Base-by-base conservation (phyloP, 2,329 filamentous ascomycete genomes). In the Graphium sp. region DNA sequence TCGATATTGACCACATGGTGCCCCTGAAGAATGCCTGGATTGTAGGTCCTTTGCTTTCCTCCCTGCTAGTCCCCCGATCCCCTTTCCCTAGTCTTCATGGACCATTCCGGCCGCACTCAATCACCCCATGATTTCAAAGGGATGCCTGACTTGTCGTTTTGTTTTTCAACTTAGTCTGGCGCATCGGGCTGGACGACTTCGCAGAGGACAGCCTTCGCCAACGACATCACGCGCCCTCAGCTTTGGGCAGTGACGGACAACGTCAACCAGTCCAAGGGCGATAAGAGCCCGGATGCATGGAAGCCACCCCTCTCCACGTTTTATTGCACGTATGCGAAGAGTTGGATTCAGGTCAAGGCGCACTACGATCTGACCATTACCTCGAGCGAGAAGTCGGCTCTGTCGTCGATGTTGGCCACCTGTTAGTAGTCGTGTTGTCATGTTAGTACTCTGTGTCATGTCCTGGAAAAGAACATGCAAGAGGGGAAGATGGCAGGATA, bases 1-100 rank as follows among this genome's bases (percentile, higher is more conserved):
- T 89, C 2, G 79, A 87, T 39, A 87, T 89, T 34, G 82, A 89
- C 47, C 82, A 89, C 47, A 62, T 89, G 52, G 78, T 91, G 3
- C 80, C 82, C 1, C 48, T 91, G 35, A 74, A 75, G 45, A 82
- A 85, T 43, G 79, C 80, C 5, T 87, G 79, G 80, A 71, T 77
- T 35, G 67, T 73, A 39, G 42, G 59, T 50, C 5, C n/a, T n/a
- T 13, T 27, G 5, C 17, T 8, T 12, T n/a, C 11, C 21, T 14
- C 7, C 34, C 19, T 25, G 15, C 22, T 20, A 10, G 10, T 27
- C 7, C 16, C 10, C 24, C n/a, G 10, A 7, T 18, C 4, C 26
- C 9, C 32, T 17, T 19, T 13, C 10, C 15, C 10, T 18, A 7
- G 6, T 15, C n/a, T 16, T 26, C 9, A 25, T 14, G 23, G 17